Evolutionary conservation across 2,329 filamentous ascomycete species (phyloP).

Genomic region (Talaromyces sp.): DNA sequence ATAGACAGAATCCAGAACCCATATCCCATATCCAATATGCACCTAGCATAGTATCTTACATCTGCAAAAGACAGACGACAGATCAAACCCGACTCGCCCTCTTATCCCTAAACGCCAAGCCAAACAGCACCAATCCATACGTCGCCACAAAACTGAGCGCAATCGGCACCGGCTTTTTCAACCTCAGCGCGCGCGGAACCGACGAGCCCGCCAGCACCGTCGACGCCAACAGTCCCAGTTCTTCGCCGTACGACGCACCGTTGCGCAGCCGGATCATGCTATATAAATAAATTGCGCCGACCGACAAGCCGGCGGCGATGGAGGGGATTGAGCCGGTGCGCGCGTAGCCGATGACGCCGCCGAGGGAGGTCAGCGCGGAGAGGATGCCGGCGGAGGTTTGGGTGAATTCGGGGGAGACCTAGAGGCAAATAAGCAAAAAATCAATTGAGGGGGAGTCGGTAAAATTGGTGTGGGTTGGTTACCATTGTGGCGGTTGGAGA

Average conservation of each 20-base stretch:
- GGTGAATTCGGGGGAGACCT: slow-evolving; percentile 18
- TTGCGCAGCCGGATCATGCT: slow-evolving; percentile 76
- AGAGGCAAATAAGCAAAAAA: not conserved
- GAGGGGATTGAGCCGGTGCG: slow-evolving; percentile 83
- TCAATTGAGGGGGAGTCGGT: not conserved
- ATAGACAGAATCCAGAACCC: not conserved
- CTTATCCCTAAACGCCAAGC: slow-evolving; percentile 54
- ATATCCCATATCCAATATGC: not conserved
- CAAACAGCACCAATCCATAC: slow-evolving; percentile 76
- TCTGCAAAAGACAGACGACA: not conserved
- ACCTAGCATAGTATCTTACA: not conserved
- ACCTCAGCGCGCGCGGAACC: slow-evolving; percentile 78
- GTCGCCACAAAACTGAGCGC: slow-evolving; percentile 72
- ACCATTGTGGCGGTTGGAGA: not conserved
- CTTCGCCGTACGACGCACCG: slow-evolving; percentile 72
- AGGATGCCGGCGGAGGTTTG: slow-evolving; percentile 67
- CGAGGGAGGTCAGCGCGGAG: slow-evolving; percentile 74
- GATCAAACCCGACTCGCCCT: slow-evolving; percentile 13
- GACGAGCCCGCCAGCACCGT: slow-evolving; percentile 77
- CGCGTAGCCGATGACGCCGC: slow-evolving; percentile 80
- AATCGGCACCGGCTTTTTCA: slow-evolving; percentile 76
- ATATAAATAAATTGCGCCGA: slow-evolving; percentile 72
- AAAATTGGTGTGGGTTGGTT: not conserved
- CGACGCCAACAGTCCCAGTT: slow-evolving; percentile 83
- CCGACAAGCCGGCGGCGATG: slow-evolving; percentile 74